Percentiles rank a stretch among this genome's conserved stretches.
Conservation (phyloP, 441 rosid species). For the Eruca vesicaria region DNA sequence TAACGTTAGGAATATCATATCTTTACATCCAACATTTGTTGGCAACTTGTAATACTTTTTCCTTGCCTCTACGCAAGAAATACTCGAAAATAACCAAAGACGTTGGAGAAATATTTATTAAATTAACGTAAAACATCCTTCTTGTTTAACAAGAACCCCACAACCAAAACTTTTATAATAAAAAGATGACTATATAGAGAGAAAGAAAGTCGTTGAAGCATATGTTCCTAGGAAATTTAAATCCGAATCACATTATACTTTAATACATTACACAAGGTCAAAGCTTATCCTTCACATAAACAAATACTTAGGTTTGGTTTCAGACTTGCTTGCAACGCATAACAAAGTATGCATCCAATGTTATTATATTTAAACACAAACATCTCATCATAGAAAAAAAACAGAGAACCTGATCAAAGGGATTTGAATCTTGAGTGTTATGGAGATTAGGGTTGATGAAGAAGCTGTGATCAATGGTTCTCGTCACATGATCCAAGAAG, state of each 20-base stretch:
- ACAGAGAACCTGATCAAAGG: background rate
- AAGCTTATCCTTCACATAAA: slow-evolving; percentile 14
- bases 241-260: background rate
- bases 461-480: slow-evolving; percentile 4
- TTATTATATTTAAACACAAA: background rate
- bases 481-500: slow-evolving; percentile 22
- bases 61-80: slow-evolving; percentile 2
- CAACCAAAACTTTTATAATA: background rate
- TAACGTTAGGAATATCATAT: background rate
- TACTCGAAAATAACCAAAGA: background rate
- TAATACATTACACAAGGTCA: slow-evolving; percentile 3
- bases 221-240: background rate
- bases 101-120: background rate
- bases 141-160: background rate
- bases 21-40: background rate
- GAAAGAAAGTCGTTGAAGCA: background rate
- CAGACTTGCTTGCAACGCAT: background rate
- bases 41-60: background rate
- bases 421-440: slow-evolving; percentile 20
- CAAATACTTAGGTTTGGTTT: background rate
- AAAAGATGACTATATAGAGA: background rate
- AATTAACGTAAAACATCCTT: background rate
- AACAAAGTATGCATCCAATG: background rate
- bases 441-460: slow-evolving; percentile 52
- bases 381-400: background rate